phyloP scores from a whole-genome alignment of 2,329 filamentous ascomycete species.

The Elsinoe ampelina region DNA sequence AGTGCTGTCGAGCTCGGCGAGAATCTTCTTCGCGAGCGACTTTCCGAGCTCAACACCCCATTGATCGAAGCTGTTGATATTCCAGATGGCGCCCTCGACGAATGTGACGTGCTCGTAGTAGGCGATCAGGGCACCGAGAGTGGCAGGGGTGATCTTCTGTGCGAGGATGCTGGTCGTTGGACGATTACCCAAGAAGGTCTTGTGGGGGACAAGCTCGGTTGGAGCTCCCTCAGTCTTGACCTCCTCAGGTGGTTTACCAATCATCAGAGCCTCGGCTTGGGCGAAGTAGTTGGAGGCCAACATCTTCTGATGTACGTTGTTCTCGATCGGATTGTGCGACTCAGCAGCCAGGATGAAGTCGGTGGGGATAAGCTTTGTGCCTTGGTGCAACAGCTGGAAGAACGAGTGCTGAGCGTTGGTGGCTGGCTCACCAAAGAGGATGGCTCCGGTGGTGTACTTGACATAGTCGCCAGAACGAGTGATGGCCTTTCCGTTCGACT shows the following conservation, averaged over 20 bases:
- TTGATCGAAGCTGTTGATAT: slow-evolving; percentile 99
- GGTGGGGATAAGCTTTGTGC: slow-evolving; percentile 95
- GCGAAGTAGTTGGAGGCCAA: slow-evolving; percentile 86
- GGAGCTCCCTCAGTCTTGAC: slow-evolving; percentile 66
- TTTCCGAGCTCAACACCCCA: slow-evolving; percentile 99
- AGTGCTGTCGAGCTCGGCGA: slow-evolving; percentile 68
- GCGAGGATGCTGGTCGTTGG: slow-evolving; percentile 93
- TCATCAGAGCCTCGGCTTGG: slow-evolving; percentile 82
- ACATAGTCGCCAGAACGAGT: slow-evolving; percentile 79
- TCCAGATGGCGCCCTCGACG: slow-evolving; percentile 95
- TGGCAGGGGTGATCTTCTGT: slow-evolving; percentile 84
- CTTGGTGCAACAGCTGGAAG: slow-evolving; percentile 98
- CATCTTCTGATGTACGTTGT: slow-evolving; percentile 95
- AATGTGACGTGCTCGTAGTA: slow-evolving; percentile 99
- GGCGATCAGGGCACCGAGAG: slow-evolving; percentile 88
- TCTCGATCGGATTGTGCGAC: slow-evolving; percentile 89
- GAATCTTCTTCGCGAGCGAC: slow-evolving; percentile 66
- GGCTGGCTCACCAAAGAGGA: slow-evolving; percentile 95
- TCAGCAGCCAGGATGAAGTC: slow-evolving; percentile 96
- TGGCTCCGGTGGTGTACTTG: slow-evolving; percentile 94
- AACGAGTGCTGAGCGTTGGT: slow-evolving; percentile 99
- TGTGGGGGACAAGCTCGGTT: slow-evolving; percentile 81
- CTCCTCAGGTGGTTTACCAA: slow-evolving; percentile 75
- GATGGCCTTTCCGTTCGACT: slow-evolving; percentile 97
- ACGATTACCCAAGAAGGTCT: slow-evolving; percentile 96